A percentile compares a stretch with the other conserved stretches of the same genome.
phyloP scores from a whole-genome alignment of 2,329 filamentous ascomycete species.

The Cordyceps fumosorosea region DNA sequence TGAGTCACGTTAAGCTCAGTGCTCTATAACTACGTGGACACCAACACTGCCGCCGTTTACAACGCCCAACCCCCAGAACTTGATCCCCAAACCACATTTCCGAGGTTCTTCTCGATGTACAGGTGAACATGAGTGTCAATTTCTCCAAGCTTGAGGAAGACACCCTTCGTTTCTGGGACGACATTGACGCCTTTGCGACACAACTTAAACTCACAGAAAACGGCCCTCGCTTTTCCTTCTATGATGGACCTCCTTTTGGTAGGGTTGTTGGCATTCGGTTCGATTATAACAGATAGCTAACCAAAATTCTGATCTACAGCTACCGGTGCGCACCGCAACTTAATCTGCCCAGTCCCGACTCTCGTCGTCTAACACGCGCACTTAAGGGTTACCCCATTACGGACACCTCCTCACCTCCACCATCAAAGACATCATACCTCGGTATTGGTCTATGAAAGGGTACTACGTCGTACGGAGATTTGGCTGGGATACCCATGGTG shows the following conservation, averaged over 20 bases:
- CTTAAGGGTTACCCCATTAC: constrained; percentile 53
- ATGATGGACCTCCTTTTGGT: constrained; percentile 76
- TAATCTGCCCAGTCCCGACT: no score
- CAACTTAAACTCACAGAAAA: constrained; percentile 73
- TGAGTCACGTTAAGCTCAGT: background rate
- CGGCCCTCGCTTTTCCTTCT: constrained; percentile 84
- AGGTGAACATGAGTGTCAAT: constrained; percentile 68
- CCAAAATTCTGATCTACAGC: background rate
- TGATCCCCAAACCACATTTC: background rate
- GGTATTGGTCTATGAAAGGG: constrained; percentile 97
- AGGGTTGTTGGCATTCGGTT: background rate
- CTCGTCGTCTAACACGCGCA: background rate
- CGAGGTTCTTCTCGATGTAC: background rate
- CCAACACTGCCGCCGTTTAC: background rate
- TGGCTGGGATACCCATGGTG: constrained; percentile 52
- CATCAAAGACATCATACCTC: constrained; percentile 93
- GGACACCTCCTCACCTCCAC: constrained; percentile 80
- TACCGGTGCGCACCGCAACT: constrained; percentile 16
- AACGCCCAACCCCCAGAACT: background rate
- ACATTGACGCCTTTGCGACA: constrained; percentile 78
- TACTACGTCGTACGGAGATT: constrained; percentile 67
- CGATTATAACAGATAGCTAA: background rate
- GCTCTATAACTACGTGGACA: background rate
- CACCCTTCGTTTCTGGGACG: constrained; percentile 78
- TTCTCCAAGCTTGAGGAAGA: constrained; percentile 88